A percentile compares a stretch with the other conserved stretches of the same genome.
Conservation (phyloP, 108 stramenopile genomes). For the Skeletonema potamos region DNA sequence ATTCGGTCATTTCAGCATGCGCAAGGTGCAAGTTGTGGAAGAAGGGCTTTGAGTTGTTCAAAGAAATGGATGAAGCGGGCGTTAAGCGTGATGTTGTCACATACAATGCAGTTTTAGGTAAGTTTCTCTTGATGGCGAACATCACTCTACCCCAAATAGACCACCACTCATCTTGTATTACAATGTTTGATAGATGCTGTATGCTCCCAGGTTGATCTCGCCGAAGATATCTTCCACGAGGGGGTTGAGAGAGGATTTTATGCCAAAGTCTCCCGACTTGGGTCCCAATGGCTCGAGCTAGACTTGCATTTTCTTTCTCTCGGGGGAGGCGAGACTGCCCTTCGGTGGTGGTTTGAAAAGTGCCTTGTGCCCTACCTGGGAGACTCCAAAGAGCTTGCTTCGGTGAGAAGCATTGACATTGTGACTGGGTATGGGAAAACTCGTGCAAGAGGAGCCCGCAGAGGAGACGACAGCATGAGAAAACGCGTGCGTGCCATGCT, state of each 20-base stretch:
- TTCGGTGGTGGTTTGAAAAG: constrained; percentile 89
- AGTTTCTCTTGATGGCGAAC: constrained; percentile 8
- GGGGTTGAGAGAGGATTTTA: constrained; percentile 83
- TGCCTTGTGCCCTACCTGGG: constrained; percentile 78
- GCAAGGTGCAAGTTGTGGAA: constrained; percentile 83
- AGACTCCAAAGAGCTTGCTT: constrained; percentile 67
- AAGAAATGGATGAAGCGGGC: constrained; percentile 72
- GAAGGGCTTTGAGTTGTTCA: constrained; percentile 80
- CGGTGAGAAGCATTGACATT: constrained; percentile 81
- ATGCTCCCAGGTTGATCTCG: constrained; percentile 70
- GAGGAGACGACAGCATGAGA: constrained; percentile 82
- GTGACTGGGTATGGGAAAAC: constrained; percentile 91
- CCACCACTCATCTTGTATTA: background rate
- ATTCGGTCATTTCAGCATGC: constrained; percentile 84
- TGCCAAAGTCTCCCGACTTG: constrained; percentile 80
- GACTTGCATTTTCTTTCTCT: constrained; percentile 86
- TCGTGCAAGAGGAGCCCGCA: constrained; percentile 70
- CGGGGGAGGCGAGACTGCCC: constrained; percentile 83
- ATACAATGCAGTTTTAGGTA: constrained; percentile 79
- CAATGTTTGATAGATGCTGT: constrained; percentile 65
- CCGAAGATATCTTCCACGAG: constrained; percentile 74
- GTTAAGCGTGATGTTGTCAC: constrained; percentile 81
- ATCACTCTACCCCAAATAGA: background rate
- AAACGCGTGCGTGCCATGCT: constrained; percentile 83
- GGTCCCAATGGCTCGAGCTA: constrained; percentile 82